Base-by-base conservation (phyloP, 306 rosid species). In the Albizia julibrissin region DNA sequence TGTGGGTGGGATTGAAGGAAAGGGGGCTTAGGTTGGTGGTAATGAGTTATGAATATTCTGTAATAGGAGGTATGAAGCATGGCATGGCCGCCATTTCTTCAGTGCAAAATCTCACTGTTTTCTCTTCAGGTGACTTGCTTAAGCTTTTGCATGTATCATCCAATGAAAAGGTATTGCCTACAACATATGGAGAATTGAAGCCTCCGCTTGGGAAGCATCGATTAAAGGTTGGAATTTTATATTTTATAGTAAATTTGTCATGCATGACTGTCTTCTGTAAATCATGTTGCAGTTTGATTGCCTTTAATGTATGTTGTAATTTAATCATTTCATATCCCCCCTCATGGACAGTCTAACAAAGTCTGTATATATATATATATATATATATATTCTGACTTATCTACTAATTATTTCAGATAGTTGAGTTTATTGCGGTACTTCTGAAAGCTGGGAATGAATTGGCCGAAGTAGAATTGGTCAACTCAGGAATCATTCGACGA, bases 181-280 rank as follows among this genome's bases (percentile, higher is more conserved):
- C 99, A 64, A 92, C 99, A 69, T 96, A 93, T 82, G 99, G 99
- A 84, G 94, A 92, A 82, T 84, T 96, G 82, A 90, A 90, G 89
- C 99, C 99, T 85, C 99, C 99, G 62, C 99, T 96, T 81, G 98
- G 98, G 82, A 96, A 92, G 88, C 90, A 96, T 85, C 95, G 99
- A 71, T 83, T 96, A 76, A 96, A 93, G 98, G 99, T 96, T 83
- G 80, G 89, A 85, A 76, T 66, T 64, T 62, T 40, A 31, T 56
- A 59, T 76, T 75, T 6, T 27, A 49, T 44, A 34, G 68, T 74
- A 33, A 78, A 34, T 49, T 58, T 72, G 34, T 34, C 42, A 4
- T 42, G 46, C 33, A 16, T 33, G 67, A 52, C 50, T 40, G 40
- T 43, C 54, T 61, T 47, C 56, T 6, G 21, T 33, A 49, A 72